Evolutionary conservation across 2,329 filamentous ascomycete species (phyloP), one percentile per base, ranked within the genome.

Genomic region (Beauveria rudraprayagi): DNA sequence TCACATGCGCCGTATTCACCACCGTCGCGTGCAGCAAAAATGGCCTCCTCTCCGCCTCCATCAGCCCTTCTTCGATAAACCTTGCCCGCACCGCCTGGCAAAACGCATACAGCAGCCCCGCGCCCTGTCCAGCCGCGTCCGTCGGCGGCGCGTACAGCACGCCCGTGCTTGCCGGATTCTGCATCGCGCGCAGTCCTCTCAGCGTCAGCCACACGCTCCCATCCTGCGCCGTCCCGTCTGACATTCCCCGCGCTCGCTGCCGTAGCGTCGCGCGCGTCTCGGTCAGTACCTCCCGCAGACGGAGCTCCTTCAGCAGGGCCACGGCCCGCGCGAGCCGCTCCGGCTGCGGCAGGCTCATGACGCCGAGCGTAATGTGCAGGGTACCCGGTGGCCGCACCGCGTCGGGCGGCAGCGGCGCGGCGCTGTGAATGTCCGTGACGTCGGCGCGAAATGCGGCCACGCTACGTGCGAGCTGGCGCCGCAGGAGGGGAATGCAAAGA

Each of bases 11-110:
- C 0, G 92, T 95, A 72, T 97, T 96, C 56, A 94, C 75, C 4
- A 97, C 76, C 0, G 93, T 97, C 19, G 90, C 91, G 70, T 97
- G 93, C 56, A 97, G 74, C 22, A 90, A 80, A 64, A 97, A 72
- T 7, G 84, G 82, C 60, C 90, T 74, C 28, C 90, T 86, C 1
- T 77, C 74, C 0, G 78, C 70, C 58, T 60, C 50, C 68, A 92
- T 75, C 10, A 89, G 72, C 1, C 79, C 84, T 0, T 76, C 76
- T 1, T 82, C 75, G 19, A 74, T 74, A 66, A 92, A 91, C 1
- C 67, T 65, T 0, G 73, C 68, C 63, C 80, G 76, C 16, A 91
- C 68, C n/a, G 69, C 70, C 65, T 82, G 73, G 65, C 85, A 87
- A 68, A 91, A 87, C 1, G 70, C 67, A 34, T 78, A 73, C 3